These are phyloP conservation scores for Cucumis cinereus DNA, from an alignment of 306 rosid species.

Conservation along the genomic window DNA sequence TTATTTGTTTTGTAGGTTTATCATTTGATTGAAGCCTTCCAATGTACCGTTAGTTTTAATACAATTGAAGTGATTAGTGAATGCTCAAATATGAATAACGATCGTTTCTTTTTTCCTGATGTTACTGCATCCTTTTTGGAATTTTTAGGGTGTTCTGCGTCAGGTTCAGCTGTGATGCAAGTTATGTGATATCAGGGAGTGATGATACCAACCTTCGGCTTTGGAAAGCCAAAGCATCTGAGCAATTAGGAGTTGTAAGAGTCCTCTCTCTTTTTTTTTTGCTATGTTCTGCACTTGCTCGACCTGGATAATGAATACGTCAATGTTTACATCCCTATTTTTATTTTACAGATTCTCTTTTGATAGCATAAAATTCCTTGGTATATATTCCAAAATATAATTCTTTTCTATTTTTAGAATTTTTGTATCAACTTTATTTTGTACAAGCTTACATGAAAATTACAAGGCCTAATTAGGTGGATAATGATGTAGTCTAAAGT, in stretches of 20 bases:
- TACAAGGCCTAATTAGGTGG: background rate
- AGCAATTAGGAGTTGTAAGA: conserved; percentile 92
- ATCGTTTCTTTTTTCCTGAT: background rate
- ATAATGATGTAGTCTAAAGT: background rate
- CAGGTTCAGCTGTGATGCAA: conserved; percentile 83
- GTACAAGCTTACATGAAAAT: background rate
- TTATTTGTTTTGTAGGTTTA: background rate
- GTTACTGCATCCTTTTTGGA: background rate
- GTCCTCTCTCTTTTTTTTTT: background rate
- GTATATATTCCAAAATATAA: background rate
- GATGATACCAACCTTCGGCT: conserved; percentile 93
- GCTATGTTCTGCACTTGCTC: background rate
- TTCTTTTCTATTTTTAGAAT: background rate
- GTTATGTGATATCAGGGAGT: conserved; percentile 90
- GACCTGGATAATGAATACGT: background rate
- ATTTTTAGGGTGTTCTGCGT: conserved; percentile 78
- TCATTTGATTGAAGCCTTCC: background rate
- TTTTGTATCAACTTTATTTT: background rate
- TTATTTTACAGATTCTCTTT: background rate
- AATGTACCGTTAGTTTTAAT: background rate
- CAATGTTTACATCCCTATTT: background rate
- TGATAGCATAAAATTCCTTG: background rate
- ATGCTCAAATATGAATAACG: background rate
- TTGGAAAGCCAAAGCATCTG: conserved; percentile 97
- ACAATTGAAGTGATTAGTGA: background rate